Percentiles rank a stretch among this genome's conserved stretches.
These are phyloP conservation scores for Boletus reticuloceps DNA, from an alignment of 768 basidiomycete genomes.

Conservation along the genomic window DNA sequence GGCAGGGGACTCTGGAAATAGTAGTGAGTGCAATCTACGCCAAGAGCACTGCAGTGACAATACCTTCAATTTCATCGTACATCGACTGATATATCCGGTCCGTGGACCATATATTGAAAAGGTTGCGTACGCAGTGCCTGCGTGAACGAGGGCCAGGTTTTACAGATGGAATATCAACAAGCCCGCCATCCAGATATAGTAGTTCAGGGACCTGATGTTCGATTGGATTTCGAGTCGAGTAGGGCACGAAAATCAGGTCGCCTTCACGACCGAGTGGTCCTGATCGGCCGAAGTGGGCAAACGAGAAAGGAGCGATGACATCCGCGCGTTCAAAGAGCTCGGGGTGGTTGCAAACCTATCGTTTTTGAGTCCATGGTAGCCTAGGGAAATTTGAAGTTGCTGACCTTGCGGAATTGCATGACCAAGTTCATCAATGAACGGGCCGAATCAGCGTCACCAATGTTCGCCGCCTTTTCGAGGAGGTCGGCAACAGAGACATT, in stretches of 20 bases:
- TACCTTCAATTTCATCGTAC: constrained; percentile 54
- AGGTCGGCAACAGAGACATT: constrained; percentile 96
- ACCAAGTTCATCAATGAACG: constrained; percentile 98
- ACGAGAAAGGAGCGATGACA: constrained; percentile 90
- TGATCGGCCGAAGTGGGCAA: constrained; percentile 77
- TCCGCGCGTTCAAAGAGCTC: constrained; percentile 98
- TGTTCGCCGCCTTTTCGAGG: constrained; percentile 87
- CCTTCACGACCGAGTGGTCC: constrained; percentile 84
- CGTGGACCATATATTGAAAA: constrained; percentile 90
- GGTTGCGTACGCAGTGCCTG: constrained; percentile 53
- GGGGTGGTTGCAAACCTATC: constrained; percentile 94
- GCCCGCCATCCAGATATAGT: constrained; percentile 74
- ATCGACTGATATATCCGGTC: constrained; percentile 77
- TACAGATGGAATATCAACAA: constrained; percentile 63
- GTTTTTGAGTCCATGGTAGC: constrained; percentile 1
- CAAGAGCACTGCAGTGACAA: constrained; percentile 12
- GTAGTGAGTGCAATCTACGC: background rate
- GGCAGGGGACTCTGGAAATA: constrained; percentile 43
- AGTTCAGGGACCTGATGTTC: constrained; percentile 72
- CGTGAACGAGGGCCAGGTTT: constrained; percentile 46
- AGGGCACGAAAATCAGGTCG: constrained; percentile 78
- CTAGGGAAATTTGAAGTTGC: constrained; percentile 8
- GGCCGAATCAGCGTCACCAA: constrained; percentile 88
- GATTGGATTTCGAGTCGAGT: constrained; percentile 88
- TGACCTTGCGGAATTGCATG: constrained; percentile 98